phyloP scores from a whole-genome alignment of 495 filamentous ascomycete genomes.

The Alectoria sarmentosa region DNA sequence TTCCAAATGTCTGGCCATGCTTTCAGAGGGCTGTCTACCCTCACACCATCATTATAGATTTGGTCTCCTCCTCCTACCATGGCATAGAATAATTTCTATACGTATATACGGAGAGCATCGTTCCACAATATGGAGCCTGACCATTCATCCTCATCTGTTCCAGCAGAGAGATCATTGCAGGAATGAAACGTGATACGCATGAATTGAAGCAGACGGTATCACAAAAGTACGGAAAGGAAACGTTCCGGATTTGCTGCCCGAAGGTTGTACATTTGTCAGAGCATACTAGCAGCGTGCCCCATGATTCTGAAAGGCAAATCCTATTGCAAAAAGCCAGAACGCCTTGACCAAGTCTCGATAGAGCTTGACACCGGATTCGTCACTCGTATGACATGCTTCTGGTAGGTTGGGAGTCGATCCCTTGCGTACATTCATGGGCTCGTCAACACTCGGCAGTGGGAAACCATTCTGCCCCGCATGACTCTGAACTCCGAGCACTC shows the following conservation, averaged over 20 bases:
- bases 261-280: constrained; percentile 36
- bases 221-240: constrained; percentile 50
- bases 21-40: constrained; percentile 71
- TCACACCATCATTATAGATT: constrained; percentile 88
- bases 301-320: constrained; percentile 41
- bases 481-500: constrained; percentile 3
- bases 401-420: constrained; percentile 5
- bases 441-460: neutral
- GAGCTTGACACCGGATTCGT: constrained; percentile 51
- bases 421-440: neutral
- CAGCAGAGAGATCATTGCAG: constrained; percentile 93
- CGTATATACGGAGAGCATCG: constrained; percentile 68
- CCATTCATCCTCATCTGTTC: constrained; percentile 80
- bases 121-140: constrained; percentile 83
- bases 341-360: constrained; percentile 70
- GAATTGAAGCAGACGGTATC: constrained; percentile 70
- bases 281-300: constrained; percentile 46
- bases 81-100: constrained; percentile 74
- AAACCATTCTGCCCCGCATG: neutral
- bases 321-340: constrained; percentile 74
- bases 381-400: constrained; percentile 26
- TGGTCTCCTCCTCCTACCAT: constrained; percentile 96
- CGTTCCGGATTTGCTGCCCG: constrained; percentile 36
- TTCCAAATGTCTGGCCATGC: constrained; percentile 76
- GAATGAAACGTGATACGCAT: constrained; percentile 97